Evolutionary conservation across 2,329 filamentous ascomycete species (phyloP).

Genomic region (Botrytis squamosa): DNA sequence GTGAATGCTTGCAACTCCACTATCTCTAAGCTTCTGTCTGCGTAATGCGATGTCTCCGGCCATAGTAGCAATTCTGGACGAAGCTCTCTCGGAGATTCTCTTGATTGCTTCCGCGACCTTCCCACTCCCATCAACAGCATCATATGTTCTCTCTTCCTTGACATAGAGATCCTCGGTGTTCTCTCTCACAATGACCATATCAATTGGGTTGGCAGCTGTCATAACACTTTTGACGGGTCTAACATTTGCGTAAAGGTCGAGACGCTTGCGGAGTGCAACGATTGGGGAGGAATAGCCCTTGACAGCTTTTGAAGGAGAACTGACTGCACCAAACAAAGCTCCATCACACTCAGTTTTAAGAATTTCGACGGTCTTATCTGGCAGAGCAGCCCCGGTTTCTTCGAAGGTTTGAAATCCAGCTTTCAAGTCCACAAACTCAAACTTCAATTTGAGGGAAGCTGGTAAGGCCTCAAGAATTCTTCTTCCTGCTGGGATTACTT

Average conservation of each 20-base stretch:
- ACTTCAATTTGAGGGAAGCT: conserved; percentile 84
- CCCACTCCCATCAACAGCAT: conserved; percentile 64
- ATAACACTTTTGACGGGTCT: conserved; percentile 85
- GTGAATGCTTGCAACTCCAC: conserved; percentile 59
- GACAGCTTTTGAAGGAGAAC: conserved; percentile 84
- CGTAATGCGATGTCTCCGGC: conserved; percentile 92
- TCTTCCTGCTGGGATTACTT: conserved; percentile 94
- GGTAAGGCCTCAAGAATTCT: conserved; percentile 91
- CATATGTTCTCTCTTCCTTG: conserved; percentile 86
- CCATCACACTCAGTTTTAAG: conserved; percentile 91
- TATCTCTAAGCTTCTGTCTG: conserved; percentile 74
- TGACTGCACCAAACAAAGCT: conserved; percentile 93
- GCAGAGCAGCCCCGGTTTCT: conserved; percentile 81
- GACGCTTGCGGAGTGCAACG: conserved; percentile 90
- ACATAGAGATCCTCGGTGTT: conserved; percentile 95
- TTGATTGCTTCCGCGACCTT: conserved; percentile 97
- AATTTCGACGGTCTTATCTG: conserved; percentile 86
- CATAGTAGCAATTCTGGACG: conserved; percentile 83
- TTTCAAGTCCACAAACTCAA: conserved; percentile 89
- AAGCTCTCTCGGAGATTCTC: conserved; percentile 86
- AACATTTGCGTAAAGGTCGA: conserved; percentile 96
- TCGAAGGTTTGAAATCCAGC: conserved; percentile 95
- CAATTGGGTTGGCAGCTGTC: conserved; percentile 61
- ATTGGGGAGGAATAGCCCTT: conserved; percentile 89
- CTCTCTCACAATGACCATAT: conserved; percentile 97